phyloP scores from a whole-genome alignment of 179 eudicot species.

The Silene coronaria region DNA sequence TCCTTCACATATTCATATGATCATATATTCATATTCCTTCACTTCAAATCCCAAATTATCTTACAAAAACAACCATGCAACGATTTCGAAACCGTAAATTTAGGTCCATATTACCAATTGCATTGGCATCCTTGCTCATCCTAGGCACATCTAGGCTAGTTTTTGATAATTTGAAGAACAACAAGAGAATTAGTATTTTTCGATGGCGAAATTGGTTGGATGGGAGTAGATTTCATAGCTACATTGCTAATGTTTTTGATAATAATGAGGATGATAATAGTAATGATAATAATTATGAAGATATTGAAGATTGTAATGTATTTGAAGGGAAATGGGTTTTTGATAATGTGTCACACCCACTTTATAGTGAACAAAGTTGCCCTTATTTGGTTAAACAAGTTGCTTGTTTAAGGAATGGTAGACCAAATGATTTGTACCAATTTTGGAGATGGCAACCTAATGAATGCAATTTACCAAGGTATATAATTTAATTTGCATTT shows the following conservation, averaged over 20 bases:
- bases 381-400: constrained; percentile 78
- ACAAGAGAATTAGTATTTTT: constrained; percentile 20
- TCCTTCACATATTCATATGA: not conserved
- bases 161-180: constrained; percentile 54
- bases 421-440: constrained; percentile 75
- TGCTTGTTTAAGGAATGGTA: constrained; percentile 75
- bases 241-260: not conserved
- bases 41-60: not conserved
- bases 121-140: constrained; percentile 52
- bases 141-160: constrained; percentile 53
- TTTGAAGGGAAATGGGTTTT: constrained; percentile 82
- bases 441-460: constrained; percentile 92
- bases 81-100: constrained; percentile 37
- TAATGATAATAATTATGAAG: constrained; percentile 36
- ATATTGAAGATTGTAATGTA: constrained; percentile 66
- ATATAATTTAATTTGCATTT: too few species aligned
- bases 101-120: constrained; percentile 52
- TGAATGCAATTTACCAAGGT: constrained; percentile 87
- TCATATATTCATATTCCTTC: not conserved
- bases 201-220: constrained; percentile 31
- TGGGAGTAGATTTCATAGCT: constrained; percentile 18
- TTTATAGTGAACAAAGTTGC: constrained; percentile 68
- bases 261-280: constrained; percentile 31
- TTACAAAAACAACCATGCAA: constrained; percentile 16
- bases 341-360: constrained; percentile 60